Evolutionary conservation across 495 filamentous ascomycete genomes (phyloP).

Genomic region (Tirmania nivea): DNA sequence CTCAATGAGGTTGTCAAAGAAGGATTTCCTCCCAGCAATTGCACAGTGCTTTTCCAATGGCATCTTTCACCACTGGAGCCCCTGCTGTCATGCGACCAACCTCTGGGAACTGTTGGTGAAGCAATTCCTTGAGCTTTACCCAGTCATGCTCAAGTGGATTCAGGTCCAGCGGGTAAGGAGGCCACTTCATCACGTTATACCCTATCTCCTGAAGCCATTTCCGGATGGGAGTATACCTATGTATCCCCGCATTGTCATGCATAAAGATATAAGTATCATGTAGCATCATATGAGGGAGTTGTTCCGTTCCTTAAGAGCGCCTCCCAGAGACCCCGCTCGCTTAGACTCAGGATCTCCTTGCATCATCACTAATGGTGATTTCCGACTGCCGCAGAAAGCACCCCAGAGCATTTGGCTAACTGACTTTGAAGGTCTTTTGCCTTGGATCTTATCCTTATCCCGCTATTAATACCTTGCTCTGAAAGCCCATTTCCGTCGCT

Average conservation of each 20-base stretch:
- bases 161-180: not conserved
- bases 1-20: constrained; percentile 1
- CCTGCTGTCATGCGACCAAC: not conserved
- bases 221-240: not conserved
- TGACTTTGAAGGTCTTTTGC: not conserved
- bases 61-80: not conserved
- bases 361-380: not conserved
- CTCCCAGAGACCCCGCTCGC: not conserved
- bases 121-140: not conserved
- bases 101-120: not conserved
- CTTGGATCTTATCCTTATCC: not conserved
- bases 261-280: not conserved
- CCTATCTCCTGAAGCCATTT: not conserved
- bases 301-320: not conserved
- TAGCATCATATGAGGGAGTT: not conserved
- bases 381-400: not conserved
- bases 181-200: not conserved
- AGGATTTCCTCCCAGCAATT: not conserved
- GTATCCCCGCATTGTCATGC: not conserved
- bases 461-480: not conserved
- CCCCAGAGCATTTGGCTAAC: not conserved
- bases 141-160: not conserved
- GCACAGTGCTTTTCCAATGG: not conserved
- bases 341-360: not conserved
- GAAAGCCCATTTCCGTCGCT: not conserved